These are phyloP conservation scores for Botrytis fragariae DNA, from an alignment of 2,329 filamentous ascomycete species.

Conservation along the genomic window DNA sequence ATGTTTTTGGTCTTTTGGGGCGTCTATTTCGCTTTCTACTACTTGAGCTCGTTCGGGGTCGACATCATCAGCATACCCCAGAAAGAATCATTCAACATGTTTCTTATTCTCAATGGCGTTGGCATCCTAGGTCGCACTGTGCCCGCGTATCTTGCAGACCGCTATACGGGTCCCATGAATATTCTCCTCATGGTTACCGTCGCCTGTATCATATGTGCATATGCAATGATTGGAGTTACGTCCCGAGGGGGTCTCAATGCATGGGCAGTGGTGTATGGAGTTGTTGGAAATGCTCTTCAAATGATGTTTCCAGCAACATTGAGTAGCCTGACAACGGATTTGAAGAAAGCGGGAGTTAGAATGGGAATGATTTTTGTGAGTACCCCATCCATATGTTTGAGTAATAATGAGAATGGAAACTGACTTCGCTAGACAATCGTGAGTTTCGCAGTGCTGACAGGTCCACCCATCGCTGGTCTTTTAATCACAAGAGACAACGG, in stretches of 20 bases:
- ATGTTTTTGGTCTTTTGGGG: not conserved
- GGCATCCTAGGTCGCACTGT: not conserved
- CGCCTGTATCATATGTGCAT: not conserved
- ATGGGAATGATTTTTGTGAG: not conserved
- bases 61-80: not conserved
- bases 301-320: not conserved
- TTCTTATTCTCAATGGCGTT: not conserved
- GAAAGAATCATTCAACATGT: not conserved
- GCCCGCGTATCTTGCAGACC: not conserved
- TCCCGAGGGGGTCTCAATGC: not conserved
- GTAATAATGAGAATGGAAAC: not conserved
- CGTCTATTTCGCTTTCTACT: not conserved
- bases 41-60: not conserved
- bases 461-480: not conserved
- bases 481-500: not conserved
- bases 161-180: not conserved
- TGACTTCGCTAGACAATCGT: not conserved
- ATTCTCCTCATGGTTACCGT: not conserved
- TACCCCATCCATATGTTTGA: not conserved
- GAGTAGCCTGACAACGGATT: not conserved
- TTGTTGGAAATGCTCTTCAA: not conserved
- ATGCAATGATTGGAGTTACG: not conserved
- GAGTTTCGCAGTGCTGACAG: not conserved
- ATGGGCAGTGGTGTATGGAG: not conserved
- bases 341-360: not conserved